phyloP scores from a whole-genome alignment of 73 alveolate species.

The Stentor roeselii region DNA sequence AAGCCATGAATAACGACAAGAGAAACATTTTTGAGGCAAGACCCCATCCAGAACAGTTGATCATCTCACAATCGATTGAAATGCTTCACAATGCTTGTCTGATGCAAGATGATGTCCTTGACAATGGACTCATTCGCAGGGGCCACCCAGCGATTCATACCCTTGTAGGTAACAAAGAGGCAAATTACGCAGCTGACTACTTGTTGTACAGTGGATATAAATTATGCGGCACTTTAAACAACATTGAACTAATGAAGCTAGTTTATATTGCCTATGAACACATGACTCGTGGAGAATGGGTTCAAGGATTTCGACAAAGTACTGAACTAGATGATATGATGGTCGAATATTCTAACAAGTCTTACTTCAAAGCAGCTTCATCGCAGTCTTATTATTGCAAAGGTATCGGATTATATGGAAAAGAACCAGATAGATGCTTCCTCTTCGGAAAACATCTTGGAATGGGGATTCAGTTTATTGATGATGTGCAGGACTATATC shows the following conservation, averaged over 20 bases:
- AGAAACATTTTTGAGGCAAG: background rate
- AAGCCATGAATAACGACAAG: background rate
- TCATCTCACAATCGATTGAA: slow-evolving; percentile 5
- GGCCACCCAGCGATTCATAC: slow-evolving; percentile 26
- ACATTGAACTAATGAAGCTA: background rate
- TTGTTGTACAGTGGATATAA: slow-evolving; percentile 5
- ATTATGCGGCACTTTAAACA: slow-evolving; percentile 2
- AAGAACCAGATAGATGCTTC: slow-evolving; percentile 1
- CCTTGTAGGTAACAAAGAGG: slow-evolving; percentile 6
- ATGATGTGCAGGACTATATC: slow-evolving; percentile 24
- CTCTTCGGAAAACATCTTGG: slow-evolving; percentile 31
- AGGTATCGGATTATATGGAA: slow-evolving; percentile 16
- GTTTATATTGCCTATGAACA: slow-evolving; percentile 7
- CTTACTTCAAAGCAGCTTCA: slow-evolving; percentile 20
- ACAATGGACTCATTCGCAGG: slow-evolving; percentile 12
- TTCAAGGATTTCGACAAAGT: background rate
- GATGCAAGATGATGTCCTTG: slow-evolving; percentile 24
- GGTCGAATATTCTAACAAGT: slow-evolving; percentile 6
- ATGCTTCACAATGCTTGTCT: slow-evolving; percentile 21
- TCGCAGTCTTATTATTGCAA: slow-evolving; percentile 16
- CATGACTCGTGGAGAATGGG: slow-evolving; percentile 23
- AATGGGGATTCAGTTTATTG: slow-evolving; percentile 22
- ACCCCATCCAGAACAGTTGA: background rate
- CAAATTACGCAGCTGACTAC: slow-evolving; percentile 17
- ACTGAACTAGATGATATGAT: background rate